Percentiles rank a stretch among this genome's conserved stretches.
phyloP scores from a whole-genome alignment of 192 early-diverging fungal species.

The Glomus cerebriforme region DNA sequence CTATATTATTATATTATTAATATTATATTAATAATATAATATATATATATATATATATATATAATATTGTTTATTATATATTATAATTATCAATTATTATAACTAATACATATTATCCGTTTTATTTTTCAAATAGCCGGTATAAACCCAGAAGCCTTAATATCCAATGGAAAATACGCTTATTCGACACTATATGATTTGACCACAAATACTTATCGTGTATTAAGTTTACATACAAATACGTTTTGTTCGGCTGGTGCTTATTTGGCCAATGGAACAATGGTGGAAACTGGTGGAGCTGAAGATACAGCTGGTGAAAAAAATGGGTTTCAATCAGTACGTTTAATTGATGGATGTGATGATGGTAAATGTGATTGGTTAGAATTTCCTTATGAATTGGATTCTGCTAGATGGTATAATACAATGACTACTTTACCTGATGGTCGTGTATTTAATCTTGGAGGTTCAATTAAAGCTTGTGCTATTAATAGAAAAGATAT shows the following conservation, averaged over 20 bases:
- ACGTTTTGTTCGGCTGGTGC: slow-evolving; percentile 62
- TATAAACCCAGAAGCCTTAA: slow-evolving; percentile 51
- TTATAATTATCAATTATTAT: too few relatives aligned
- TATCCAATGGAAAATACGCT: slow-evolving; percentile 46
- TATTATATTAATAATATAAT: not conserved
- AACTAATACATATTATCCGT: too few relatives aligned
- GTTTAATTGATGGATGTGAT: slow-evolving; percentile 50
- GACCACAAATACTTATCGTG: slow-evolving; percentile 43
- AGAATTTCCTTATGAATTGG: slow-evolving; percentile 42
- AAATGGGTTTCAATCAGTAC: slow-evolving; percentile 46
- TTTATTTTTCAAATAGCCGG: slow-evolving; percentile 35
- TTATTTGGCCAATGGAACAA: slow-evolving; percentile 55
- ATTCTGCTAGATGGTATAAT: slow-evolving; percentile 44
- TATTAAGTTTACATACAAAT: slow-evolving; percentile 52
- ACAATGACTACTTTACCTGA: slow-evolving; percentile 40
- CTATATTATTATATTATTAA: too few relatives aligned
- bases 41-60: not conserved
- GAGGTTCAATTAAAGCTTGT: slow-evolving; percentile 51
- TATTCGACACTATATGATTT: slow-evolving; percentile 53
- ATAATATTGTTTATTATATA: not conserved
- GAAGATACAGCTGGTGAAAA: slow-evolving; percentile 26
- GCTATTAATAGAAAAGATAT: slow-evolving; percentile 44
- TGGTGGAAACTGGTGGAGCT: slow-evolving; percentile 57
- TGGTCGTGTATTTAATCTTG: slow-evolving; percentile 56
- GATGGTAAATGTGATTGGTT: slow-evolving; percentile 50